Evolutionary conservation across 345 rosid species (phyloP), one percentile per base, ranked within the genome.

Genomic region (Conringia planisiliqua): DNA sequence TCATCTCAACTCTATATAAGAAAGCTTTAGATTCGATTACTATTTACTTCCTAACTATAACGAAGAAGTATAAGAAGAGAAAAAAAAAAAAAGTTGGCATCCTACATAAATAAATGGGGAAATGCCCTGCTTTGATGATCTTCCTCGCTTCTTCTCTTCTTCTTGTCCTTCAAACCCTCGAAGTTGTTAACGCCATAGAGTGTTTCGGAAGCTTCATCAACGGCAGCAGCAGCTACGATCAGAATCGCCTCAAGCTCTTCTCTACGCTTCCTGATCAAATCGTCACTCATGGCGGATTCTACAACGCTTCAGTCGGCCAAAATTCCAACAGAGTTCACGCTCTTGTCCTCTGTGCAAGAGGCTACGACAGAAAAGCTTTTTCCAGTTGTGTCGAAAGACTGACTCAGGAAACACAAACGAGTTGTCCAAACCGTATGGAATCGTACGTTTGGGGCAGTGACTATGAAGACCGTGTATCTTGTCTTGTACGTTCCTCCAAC

Each of bases 401-500:
- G 9, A 1, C 1, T 1, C 30, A 3, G 14, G 29, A 0, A 0
- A 65, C 5, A 44, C 30, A 32, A 47, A 30, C 30, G 7, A 1
- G 0, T 7, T 65, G 70, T 12, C 2, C 4, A 29, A 30, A 6
- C 69, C 4, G 1, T 17, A 64, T 5, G 56, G 29, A 46, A 11
- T 46, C 69, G 14, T 64, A 10, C 42, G 0, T 1, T 4, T 64
- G 69, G 56, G 27, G 5, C 7, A 46, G 6, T 4, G 56, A 44
- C 16, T 10, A 0, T 17, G 56, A 10, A 46, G 27, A 29, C n/a
- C 5, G 12, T 2, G 16, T 30, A 16, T 30, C 1, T 16, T 64
- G 69, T 64, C 42, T 64, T 64, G 42, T 64, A 29, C 55, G 56
- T 44, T 64, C 69, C 40, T 46, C 69, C 30, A 64, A 64, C 69